These are phyloP conservation scores for Cokeromyces recurvatus DNA, from an alignment of 371 early-diverging fungal genomes.

Conservation along the genomic window DNA sequence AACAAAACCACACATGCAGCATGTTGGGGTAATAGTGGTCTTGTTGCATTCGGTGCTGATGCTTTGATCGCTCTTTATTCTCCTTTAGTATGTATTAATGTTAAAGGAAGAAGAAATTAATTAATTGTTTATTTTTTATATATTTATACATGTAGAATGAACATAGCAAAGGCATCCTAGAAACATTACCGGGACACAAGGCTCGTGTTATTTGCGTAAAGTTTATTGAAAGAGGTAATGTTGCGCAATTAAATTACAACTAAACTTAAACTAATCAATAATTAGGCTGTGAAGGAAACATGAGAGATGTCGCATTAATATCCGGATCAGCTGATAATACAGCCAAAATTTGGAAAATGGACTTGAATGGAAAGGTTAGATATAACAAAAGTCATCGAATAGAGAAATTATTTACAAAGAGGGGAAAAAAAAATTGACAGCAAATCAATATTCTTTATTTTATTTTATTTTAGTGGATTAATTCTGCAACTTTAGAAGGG, in stretches of 20 bases:
- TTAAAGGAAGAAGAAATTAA: too few relatives aligned
- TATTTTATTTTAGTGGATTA: conserved; percentile 44
- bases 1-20: conserved; percentile 59
- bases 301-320: conserved; percentile 62
- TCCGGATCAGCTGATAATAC: conserved; percentile 85
- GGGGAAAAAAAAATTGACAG: too few relatives aligned
- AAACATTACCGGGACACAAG: conserved; percentile 78
- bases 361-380: conserved; percentile 19
- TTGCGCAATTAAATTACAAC: too few relatives aligned
- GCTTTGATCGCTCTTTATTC: conserved; percentile 69
- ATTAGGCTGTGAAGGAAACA: conserved; percentile 42
- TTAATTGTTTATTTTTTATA: background rate
- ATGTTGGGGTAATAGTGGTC: conserved; percentile 62
- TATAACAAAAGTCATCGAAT: too few relatives aligned
- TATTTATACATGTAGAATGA: conserved; percentile 36
- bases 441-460: background rate
- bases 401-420: too few relatives aligned
- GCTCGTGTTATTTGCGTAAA: conserved; percentile 76
- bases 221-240: conserved; percentile 63
- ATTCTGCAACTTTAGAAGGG: conserved; percentile 66
- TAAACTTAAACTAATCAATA: too few relatives aligned
- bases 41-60: conserved; percentile 75
- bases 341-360: conserved; percentile 68
- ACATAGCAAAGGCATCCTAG: conserved; percentile 45
- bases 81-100: conserved; percentile 61